These are phyloP conservation scores for Aspergillus brasiliensis DNA, from an alignment of 2,329 filamentous ascomycete genomes.

Conservation along the genomic window DNA sequence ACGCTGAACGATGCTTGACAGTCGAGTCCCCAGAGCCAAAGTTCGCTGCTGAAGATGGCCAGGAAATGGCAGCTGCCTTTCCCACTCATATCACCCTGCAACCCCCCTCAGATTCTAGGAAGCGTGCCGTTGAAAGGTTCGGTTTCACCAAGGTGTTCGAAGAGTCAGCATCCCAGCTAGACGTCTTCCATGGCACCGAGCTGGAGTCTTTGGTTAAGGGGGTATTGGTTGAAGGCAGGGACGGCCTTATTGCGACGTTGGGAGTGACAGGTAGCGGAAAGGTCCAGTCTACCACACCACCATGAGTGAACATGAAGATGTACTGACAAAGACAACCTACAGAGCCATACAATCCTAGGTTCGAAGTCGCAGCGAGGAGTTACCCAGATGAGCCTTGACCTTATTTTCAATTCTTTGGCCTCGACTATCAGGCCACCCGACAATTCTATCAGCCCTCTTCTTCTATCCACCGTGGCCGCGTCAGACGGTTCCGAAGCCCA, in stretches of 20 bases:
- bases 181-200: constrained; percentile 80
- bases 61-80: constrained; percentile 25
- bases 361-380: constrained; percentile 83
- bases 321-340: constrained; percentile 15
- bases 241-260: constrained; percentile 86
- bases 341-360: constrained; percentile 96
- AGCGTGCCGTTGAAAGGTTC: constrained; percentile 88
- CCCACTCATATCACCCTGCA: constrained; percentile 75
- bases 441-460: constrained; percentile 54
- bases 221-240: constrained; percentile 79
- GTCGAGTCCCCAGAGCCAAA: constrained; percentile 62
- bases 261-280: constrained; percentile 97
- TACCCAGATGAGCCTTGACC: constrained; percentile 87
- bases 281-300: constrained; percentile 53
- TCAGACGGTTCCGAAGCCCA: constrained; percentile 81
- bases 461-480: constrained; percentile 72
- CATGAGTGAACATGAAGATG: constrained; percentile 2
- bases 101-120: constrained; percentile 78
- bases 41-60: constrained; percentile 40
- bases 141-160: constrained; percentile 93
- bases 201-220: constrained; percentile 76
- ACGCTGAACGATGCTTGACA: constrained; percentile 69
- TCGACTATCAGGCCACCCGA: constrained; percentile 67
- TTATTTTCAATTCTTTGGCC: constrained; percentile 81
- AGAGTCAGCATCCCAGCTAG: constrained; percentile 79